Percentiles rank a stretch among this genome's conserved stretches.
Evolutionary conservation across 306 rosid genomes (phyloP).

Genomic region (Inga leiocalycina): DNA sequence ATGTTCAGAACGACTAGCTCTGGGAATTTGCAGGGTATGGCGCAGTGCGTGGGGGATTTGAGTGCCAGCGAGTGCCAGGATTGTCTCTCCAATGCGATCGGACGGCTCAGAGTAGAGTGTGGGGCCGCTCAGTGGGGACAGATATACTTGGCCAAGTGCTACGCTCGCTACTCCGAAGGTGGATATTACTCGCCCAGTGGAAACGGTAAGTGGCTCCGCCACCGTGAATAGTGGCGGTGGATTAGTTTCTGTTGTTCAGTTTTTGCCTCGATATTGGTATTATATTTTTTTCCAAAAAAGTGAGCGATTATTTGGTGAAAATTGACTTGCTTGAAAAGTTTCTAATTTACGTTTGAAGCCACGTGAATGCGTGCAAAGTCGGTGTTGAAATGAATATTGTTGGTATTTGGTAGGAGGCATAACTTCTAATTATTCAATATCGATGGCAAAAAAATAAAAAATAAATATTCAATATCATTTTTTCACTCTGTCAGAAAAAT

Average conservation of each 20-base stretch:
- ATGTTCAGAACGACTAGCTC: constrained; percentile 39
- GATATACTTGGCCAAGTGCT: constrained; percentile 85
- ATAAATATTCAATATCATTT: neutral
- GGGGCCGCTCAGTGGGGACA: constrained; percentile 68
- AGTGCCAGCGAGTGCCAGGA: constrained; percentile 79
- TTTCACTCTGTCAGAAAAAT: neutral
- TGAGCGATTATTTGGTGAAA: neutral
- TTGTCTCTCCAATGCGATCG: constrained; percentile 75
- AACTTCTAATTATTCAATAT: constrained; percentile 12
- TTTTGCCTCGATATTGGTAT: neutral
- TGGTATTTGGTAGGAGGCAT: neutral
- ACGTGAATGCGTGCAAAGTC: constrained; percentile 17
- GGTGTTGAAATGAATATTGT: constrained; percentile 13
- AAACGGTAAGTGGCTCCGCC: constrained; percentile 52
- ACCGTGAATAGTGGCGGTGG: constrained; percentile 39
- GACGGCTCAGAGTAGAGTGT: constrained; percentile 70
- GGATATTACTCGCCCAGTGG: constrained; percentile 44
- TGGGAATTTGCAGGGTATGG: constrained; percentile 52
- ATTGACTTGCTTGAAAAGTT: constrained; percentile 25
- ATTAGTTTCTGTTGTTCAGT: constrained; percentile 4
- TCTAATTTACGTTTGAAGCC: constrained; percentile 22
- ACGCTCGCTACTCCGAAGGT: constrained; percentile 67
- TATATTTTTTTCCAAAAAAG: neutral
- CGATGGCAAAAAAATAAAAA: too few relatives aligned
- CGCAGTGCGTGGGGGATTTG: constrained; percentile 92